Percentiles rank a stretch among this genome's conserved stretches.
Conservation (phyloP, 768 basidiomycete species). For the Boletus reticulatus region DNA sequence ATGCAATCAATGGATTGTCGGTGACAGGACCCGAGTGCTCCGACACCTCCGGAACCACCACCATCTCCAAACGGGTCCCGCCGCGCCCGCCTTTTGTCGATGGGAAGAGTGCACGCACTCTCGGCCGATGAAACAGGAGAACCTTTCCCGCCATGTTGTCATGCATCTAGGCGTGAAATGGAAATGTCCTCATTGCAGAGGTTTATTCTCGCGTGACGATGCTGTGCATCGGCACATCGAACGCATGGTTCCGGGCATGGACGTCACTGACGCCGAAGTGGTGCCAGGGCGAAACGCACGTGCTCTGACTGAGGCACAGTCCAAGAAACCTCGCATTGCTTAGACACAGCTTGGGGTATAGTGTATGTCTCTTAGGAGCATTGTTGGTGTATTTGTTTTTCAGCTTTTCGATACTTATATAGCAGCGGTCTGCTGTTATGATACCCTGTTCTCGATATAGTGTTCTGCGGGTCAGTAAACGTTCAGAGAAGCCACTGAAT, state of each 20-base stretch:
- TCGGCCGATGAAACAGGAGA: slow-evolving; percentile 30
- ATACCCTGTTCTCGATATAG: slow-evolving; percentile 9
- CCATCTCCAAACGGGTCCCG: slow-evolving; percentile 14
- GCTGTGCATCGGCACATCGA: slow-evolving; percentile 32
- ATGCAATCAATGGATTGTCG: slow-evolving; percentile 26
- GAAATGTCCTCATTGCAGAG: slow-evolving; percentile 26
- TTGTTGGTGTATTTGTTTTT: not conserved
- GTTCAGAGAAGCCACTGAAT: no score
- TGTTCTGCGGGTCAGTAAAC: no score
- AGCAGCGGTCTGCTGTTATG: not conserved
- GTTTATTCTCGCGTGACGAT: slow-evolving; percentile 31
- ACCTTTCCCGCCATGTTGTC: slow-evolving; percentile 31
- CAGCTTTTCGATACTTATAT: not conserved
- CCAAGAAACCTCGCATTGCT: slow-evolving; percentile 1
- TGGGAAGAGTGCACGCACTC: slow-evolving; percentile 27
- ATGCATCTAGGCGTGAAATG: slow-evolving; percentile 31
- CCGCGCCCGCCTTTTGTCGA: slow-evolving; percentile 13
- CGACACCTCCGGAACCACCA: slow-evolving; percentile 29
- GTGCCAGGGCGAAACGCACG: slow-evolving; percentile 17
- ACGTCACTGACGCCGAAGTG: slow-evolving; percentile 24
- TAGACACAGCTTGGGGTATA: not conserved
- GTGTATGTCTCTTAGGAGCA: not conserved
- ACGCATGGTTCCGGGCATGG: slow-evolving; percentile 24
- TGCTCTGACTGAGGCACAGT: slow-evolving; percentile 6
- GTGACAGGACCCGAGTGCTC: slow-evolving; percentile 24